Evolutionary conservation across 208 protist species (phyloP).

Genomic region (Balamuthia mandrillaris): DNA sequence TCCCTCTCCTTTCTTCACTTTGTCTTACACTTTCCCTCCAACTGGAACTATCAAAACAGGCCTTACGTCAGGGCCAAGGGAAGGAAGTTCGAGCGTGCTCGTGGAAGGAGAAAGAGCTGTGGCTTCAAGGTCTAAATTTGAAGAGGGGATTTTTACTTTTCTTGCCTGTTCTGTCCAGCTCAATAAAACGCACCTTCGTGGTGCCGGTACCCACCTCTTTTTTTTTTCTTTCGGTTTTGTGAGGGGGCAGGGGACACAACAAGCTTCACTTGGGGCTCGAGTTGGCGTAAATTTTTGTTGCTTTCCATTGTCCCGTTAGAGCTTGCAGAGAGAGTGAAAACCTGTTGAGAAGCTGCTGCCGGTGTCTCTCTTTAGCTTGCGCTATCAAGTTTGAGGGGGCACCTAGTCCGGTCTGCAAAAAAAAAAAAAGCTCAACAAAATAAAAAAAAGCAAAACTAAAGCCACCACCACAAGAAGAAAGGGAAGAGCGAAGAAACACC

Average conservation of each 20-base stretch:
- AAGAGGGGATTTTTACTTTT: neutral
- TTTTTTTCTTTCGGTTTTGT: neutral
- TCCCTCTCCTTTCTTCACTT: conserved; percentile 17
- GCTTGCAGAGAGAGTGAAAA: no score
- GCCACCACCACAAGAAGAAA: no score
- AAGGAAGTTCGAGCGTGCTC: conserved; percentile 82
- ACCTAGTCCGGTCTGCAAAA: no score
- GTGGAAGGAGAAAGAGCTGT: conserved; percentile 10
- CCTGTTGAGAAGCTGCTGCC: no score
- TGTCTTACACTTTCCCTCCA: neutral
- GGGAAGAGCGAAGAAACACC: no score
- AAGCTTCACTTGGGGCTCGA: neutral
- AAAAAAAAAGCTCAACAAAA: no score
- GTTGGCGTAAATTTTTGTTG: no score
- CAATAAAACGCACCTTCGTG: neutral
- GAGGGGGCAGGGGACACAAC: neutral
- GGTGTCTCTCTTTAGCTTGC: no score
- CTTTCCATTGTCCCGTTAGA: no score
- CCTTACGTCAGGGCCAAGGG: conserved; percentile 78
- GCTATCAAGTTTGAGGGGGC: no score
- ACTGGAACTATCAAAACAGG: conserved; percentile 66
- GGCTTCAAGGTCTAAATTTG: conserved; percentile 44
- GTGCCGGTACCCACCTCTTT: neutral
- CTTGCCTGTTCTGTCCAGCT: neutral
- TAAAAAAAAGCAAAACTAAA: no score